Conservation (phyloP, 108 stramenopile genomes). For the Cyclotella sp. region DNA sequence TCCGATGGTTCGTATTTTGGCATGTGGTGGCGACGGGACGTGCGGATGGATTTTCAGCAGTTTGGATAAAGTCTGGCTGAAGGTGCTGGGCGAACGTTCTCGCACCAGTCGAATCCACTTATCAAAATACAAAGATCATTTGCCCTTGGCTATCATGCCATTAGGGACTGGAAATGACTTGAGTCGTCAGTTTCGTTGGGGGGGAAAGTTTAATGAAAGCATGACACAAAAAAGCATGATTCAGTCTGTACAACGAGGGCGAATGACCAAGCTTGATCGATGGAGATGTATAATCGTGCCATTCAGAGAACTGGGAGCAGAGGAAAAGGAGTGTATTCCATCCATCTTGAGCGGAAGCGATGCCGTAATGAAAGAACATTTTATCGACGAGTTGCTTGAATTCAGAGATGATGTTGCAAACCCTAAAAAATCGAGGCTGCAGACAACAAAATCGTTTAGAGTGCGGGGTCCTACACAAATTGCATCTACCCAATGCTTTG, state of each 20-base stretch:
- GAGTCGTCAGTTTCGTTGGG: conserved; percentile 68
- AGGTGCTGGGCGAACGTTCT: conserved; percentile 31
- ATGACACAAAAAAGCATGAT: conserved; percentile 60
- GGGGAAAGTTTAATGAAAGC: conserved; percentile 38
- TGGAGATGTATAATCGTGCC: conserved; percentile 61
- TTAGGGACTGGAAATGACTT: conserved; percentile 80
- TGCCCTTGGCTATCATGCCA: conserved; percentile 80
- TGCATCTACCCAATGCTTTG: conserved; percentile 42
- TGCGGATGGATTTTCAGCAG: conserved; percentile 73
- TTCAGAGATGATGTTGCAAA: conserved; percentile 6
- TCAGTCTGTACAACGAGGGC: conserved; percentile 44
- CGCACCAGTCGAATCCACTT: conserved; percentile 20
- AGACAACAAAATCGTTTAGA: background rate
- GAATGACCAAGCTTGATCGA: conserved; percentile 53
- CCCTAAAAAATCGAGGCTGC: background rate
- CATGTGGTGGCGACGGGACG: conserved; percentile 79
- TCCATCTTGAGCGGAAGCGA: conserved; percentile 46
- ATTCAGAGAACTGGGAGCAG: conserved; percentile 26
- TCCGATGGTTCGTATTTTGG: conserved; percentile 59
- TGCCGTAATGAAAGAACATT: background rate
- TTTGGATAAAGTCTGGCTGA: conserved; percentile 61
- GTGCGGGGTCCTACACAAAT: background rate
- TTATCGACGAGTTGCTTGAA: background rate
- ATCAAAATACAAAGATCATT: conserved; percentile 44
- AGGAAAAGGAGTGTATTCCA: conserved; percentile 56